Percentiles rank a stretch among this genome's conserved stretches.
Conservation (phyloP, 148 eudicot genomes). For the Heliosperma pusillum region DNA sequence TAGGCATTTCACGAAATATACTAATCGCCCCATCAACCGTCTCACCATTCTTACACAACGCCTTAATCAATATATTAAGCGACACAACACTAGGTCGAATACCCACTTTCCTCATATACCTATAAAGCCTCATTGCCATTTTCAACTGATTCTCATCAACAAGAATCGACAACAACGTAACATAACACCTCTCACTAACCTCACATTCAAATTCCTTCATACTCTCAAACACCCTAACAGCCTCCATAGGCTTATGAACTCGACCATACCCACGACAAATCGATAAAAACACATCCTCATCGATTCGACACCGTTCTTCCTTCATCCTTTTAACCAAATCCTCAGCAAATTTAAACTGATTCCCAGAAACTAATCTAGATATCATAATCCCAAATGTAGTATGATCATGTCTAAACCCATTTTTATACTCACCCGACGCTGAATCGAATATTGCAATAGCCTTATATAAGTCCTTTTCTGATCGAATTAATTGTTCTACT, state of each 20-base stretch:
- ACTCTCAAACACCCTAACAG: constrained; percentile 56
- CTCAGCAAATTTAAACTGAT: constrained; percentile 73
- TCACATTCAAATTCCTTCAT: constrained; percentile 63
- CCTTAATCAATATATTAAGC: constrained; percentile 82
- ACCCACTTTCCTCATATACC: constrained; percentile 67
- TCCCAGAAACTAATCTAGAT: constrained; percentile 61
- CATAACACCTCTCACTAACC: constrained; percentile 53
- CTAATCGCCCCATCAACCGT: constrained; percentile 63
- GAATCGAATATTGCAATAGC: constrained; percentile 70
- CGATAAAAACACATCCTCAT: constrained; percentile 57
- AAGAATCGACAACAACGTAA: constrained; percentile 69
- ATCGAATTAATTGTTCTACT: constrained; percentile 65
- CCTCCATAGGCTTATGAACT: constrained; percentile 83
- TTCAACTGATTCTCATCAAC: constrained; percentile 77
- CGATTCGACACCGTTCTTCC: constrained; percentile 57
- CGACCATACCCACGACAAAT: constrained; percentile 83
- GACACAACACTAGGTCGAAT: constrained; percentile 65
- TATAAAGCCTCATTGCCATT: constrained; percentile 65
- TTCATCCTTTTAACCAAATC: constrained; percentile 73
- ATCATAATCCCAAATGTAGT: constrained; percentile 67
- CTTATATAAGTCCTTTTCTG: constrained; percentile 64
- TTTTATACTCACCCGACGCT: constrained; percentile 73
- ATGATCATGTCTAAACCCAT: constrained; percentile 71
- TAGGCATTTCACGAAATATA: constrained; percentile 82
- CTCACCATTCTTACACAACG: constrained; percentile 68